Base-by-base conservation (phyloP, 352 stramenopile genomes). In the Pythium plurisporium region DNA sequence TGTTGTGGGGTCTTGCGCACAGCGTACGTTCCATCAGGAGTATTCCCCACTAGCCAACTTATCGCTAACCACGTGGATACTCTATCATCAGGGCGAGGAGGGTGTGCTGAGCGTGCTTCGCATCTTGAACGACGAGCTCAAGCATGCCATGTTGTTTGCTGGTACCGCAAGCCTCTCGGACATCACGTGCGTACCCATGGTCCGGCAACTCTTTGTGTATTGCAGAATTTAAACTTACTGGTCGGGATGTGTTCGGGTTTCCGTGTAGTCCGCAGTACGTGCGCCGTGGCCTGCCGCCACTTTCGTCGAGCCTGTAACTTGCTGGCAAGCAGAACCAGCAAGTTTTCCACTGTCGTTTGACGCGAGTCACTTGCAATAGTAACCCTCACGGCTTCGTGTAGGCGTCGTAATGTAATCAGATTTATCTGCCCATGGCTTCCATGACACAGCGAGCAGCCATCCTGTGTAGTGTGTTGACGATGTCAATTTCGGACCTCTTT, bases 1-100 rank as follows among this genome's bases (percentile, higher is more conserved):
- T 98, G 19, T 92, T 99, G 40, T 99, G 96, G 69, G 86, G 89
- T 4, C 76, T 99, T 48, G 76, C 89, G 6, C 79, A 95, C 52
- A 96, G 85, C 48, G 95, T 90, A 79, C 51, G 72, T 27, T 14
- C 7, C 15, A 22, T 22, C 15, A 23, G 12, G 1, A 23, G 19
- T n/a, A n/a, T 20, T 44, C n/a, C 17, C 26, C n/a, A 9, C 14
- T 27, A n/a, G 17, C 19, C 10, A 42, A 8, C 15, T 11, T 6
- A 11, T 26, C 2, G 19, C 1, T n/a, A 25, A 15, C 46, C 9
- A 38, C 17, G 19, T 19, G 27, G 36, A 26, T 23, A 23, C 17
- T 34, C 1, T 12, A 44, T 22, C 27, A 43, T 11, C 29, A 90
- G 80, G 83, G 96, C 26, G 73, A 98, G 67, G 66, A 73, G 22